Evolutionary conservation across 495 filamentous ascomycete genomes (phyloP).

Genomic region (Podospora pseudoanserina): DNA sequence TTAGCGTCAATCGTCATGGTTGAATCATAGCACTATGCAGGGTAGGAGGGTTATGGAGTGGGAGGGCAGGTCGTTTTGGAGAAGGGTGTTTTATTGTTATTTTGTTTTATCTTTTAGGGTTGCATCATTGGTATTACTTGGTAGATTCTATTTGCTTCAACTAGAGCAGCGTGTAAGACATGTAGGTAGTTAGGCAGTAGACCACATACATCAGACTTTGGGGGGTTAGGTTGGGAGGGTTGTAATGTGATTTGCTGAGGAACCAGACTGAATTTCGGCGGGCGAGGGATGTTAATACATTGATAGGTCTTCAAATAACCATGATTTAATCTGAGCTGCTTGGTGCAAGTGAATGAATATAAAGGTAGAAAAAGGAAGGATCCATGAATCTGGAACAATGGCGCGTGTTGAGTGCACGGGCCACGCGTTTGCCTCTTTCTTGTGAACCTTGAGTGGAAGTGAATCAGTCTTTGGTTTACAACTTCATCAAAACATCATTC

Average conservation of each 20-base stretch:
- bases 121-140: not conserved
- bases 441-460: not conserved
- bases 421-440: constrained; percentile 5
- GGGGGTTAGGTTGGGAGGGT: too few species aligned
- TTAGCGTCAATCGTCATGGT: not conserved
- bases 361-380: not conserved
- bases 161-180: not conserved
- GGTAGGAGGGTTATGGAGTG: not conserved
- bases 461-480: not conserved
- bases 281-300: not conserved
- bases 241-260: not conserved
- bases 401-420: not conserved
- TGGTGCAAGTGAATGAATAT: not conserved
- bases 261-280: not conserved
- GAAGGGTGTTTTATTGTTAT: not conserved
- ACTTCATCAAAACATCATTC: not conserved
- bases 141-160: not conserved
- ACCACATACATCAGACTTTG: not conserved
- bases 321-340: not conserved
- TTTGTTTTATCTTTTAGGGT: not conserved
- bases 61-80: not conserved
- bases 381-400: not conserved
- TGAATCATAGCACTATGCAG: not conserved
- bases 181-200: not conserved
- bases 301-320: not conserved